Percentiles rank a stretch among this genome's conserved stretches.
These are phyloP conservation scores for Eragrostis tef DNA, from an alignment of 202 grass and related monocot species.

Conservation along the genomic window DNA sequence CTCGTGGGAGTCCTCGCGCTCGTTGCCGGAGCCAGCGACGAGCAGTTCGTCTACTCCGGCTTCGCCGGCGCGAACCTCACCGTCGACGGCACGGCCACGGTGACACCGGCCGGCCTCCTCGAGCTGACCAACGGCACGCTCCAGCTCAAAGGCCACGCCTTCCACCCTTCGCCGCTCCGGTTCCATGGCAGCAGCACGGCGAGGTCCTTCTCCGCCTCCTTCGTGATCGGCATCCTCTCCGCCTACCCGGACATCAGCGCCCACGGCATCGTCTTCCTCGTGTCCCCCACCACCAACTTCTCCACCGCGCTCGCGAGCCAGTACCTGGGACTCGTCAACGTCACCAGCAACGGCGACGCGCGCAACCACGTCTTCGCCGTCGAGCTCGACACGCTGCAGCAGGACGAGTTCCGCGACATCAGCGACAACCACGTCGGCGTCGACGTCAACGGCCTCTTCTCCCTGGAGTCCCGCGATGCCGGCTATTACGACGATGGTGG, in stretches of 20 bases:
- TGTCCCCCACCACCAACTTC: neutral
- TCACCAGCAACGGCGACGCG: conserved; percentile 8
- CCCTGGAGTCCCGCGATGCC: neutral
- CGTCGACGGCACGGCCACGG: neutral
- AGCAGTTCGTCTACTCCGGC: conserved; percentile 4
- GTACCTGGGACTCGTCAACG: conserved; percentile 19
- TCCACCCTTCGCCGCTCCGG: neutral
- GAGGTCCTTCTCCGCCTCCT: neutral
- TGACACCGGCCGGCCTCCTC: neutral
- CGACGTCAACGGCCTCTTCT: neutral
- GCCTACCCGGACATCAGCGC: conserved; percentile 13
- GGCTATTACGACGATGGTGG: neutral
- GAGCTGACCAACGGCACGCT: conserved; percentile 29
- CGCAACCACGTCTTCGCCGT: conserved; percentile 18
- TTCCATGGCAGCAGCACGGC: neutral
- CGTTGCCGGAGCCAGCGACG: neutral
- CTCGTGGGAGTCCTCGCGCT: neutral
- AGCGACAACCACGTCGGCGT: conserved; percentile 14
- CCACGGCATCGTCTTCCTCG: conserved; percentile 1
- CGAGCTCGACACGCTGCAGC: conserved; percentile 14
- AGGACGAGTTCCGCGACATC: conserved; percentile 18
- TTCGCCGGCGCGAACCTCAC: neutral
- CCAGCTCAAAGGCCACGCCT: conserved; percentile 23
- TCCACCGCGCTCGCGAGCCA: neutral
- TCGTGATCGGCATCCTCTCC: conserved; percentile 1